Conservation (phyloP, 805 yeast species). For the Groenewaldozyma tartarivorans region DNA sequence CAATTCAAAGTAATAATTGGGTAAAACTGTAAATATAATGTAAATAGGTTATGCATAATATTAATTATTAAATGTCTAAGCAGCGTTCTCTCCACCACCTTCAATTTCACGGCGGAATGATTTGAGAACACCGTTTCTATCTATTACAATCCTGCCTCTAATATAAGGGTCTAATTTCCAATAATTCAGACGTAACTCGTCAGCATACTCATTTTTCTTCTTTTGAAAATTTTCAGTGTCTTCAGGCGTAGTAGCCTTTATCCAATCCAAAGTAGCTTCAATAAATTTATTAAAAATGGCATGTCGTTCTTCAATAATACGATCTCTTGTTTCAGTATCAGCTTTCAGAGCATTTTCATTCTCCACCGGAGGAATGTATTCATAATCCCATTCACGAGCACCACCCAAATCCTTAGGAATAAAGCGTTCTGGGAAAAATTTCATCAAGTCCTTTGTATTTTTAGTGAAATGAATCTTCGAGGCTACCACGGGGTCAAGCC, state of each 20-base stretch:
- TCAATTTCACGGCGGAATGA: constrained; percentile 16
- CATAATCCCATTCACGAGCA: constrained; percentile 43
- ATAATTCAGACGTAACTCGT: constrained; percentile 52
- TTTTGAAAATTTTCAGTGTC: constrained; percentile 42
- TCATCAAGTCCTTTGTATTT: constrained; percentile 51
- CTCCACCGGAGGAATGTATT: constrained; percentile 52
- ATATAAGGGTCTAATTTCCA: constrained; percentile 67
- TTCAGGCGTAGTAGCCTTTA: constrained; percentile 40
- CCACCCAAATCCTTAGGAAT: constrained; percentile 77
- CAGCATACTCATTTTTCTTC: constrained; percentile 34
- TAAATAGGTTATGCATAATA: not conserved
- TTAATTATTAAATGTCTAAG: not conserved
- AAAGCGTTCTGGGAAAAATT: constrained; percentile 47
- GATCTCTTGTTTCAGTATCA: constrained; percentile 36
- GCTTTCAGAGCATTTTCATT: constrained; percentile 43
- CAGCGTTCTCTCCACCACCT: not conserved
- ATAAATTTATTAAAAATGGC: constrained; percentile 45
- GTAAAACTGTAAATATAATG: constrained; percentile 2
- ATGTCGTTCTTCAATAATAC: constrained; percentile 43
- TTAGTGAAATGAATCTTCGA: constrained; percentile 81
- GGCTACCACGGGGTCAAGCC: constrained; percentile 97
- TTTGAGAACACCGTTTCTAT: constrained; percentile 61
- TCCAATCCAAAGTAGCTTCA: constrained; percentile 67
- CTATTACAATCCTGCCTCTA: constrained; percentile 70
- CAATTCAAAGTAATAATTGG: constrained; percentile 1